phyloP scores from a whole-genome alignment of 768 basidiomycete species.

The Leccinellum rugosiceps region DNA sequence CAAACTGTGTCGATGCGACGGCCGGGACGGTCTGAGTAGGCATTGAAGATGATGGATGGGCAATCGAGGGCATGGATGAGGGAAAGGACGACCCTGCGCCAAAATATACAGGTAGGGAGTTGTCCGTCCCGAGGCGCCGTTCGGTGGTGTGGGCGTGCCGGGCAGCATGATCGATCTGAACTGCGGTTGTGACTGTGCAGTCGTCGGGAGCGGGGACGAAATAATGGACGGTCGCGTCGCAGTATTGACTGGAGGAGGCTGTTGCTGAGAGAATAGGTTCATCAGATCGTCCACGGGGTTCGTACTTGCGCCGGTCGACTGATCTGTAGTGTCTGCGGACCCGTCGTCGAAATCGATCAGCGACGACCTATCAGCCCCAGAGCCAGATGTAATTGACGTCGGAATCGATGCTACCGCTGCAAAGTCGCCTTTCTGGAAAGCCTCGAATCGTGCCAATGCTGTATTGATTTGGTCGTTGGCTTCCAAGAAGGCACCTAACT shows the following conservation, averaged over 20 bases:
- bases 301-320: no score
- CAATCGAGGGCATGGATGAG: slow-evolving; percentile 3
- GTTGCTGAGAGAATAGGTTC: slow-evolving; percentile 46
- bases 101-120: slow-evolving; percentile 13
- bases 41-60: slow-evolving; percentile 3
- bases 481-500: no score
- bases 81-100: slow-evolving; percentile 1
- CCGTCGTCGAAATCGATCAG: slow-evolving; percentile 78
- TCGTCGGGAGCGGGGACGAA: slow-evolving; percentile 14
- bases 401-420: no score
- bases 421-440: no score
- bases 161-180: slow-evolving; percentile 44
- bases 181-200: slow-evolving; percentile 22
- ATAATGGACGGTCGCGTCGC: slow-evolving; percentile 26
- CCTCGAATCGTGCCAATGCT: no score
- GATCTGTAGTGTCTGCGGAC: slow-evolving; percentile 13
- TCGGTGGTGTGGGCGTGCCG: slow-evolving; percentile 30
- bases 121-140: slow-evolving; percentile 8
- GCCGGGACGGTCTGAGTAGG: not conserved
- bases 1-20: slow-evolving; percentile 9
- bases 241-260: slow-evolving; percentile 22
- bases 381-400: no score
- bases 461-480: no score
- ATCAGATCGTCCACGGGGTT: slow-evolving; percentile 55
- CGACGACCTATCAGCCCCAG: no score